Conservation (phyloP, 768 basidiomycete genomes). For the Leucocoprinus sp. region DNA sequence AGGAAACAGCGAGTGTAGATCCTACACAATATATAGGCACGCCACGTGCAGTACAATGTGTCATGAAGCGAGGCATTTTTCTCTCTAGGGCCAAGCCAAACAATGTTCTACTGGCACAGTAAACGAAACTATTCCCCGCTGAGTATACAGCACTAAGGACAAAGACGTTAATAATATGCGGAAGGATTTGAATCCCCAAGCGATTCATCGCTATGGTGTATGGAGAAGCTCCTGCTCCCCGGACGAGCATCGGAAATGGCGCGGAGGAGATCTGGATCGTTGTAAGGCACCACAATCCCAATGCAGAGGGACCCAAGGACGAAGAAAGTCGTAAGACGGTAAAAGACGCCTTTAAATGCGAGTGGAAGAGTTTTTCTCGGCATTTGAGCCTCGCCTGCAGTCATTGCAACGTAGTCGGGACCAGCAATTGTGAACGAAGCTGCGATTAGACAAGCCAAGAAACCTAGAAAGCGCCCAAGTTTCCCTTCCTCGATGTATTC, state of each 20-base stretch:
- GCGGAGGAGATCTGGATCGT: constrained; percentile 46
- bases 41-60: constrained; percentile 43
- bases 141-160: constrained; percentile 65
- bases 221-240: constrained; percentile 58
- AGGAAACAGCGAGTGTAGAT: constrained; percentile 29
- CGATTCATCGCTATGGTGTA: constrained; percentile 80
- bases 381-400: constrained; percentile 65
- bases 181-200: constrained; percentile 56
- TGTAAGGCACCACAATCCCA: constrained; percentile 73
- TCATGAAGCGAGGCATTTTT: constrained; percentile 47
- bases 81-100: constrained; percentile 53
- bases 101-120: constrained; percentile 46
- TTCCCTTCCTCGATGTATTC: constrained; percentile 48
- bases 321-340: constrained; percentile 74
- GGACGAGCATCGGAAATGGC: constrained; percentile 49
- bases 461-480: constrained; percentile 53
- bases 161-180: constrained; percentile 65
- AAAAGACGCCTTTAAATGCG: constrained; percentile 72
- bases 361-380: constrained; percentile 65
- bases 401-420: constrained; percentile 45
- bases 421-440: constrained; percentile 56
- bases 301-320: constrained; percentile 62
- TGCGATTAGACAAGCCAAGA: constrained; percentile 53
- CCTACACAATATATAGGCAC: constrained; percentile 50
- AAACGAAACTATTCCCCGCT: constrained; percentile 64